phyloP scores from a whole-genome alignment of 345 rosid species.

The Brassica carinata region DNA sequence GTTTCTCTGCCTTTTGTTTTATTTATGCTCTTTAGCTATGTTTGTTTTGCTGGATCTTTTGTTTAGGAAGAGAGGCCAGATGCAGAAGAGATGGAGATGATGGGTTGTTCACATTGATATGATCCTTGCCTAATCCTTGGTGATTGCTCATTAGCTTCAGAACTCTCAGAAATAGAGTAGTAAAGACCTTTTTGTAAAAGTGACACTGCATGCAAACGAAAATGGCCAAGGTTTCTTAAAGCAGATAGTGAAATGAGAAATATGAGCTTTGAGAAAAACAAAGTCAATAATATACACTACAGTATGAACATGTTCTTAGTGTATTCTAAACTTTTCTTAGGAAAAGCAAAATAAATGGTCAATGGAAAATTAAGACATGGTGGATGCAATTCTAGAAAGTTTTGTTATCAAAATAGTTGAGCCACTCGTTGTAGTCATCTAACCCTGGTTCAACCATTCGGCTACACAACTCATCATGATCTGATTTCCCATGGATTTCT shows the following conservation, averaged over 20 bases:
- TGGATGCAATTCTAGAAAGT: constrained; percentile 1
- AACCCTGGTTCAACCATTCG: constrained; percentile 32
- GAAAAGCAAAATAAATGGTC: not conserved
- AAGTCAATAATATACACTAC: not conserved
- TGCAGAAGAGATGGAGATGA: constrained; percentile 41
- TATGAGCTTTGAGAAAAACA: not conserved
- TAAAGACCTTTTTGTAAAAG: constrained; percentile 22
- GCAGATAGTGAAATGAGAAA: not conserved
- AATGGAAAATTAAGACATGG: not conserved
- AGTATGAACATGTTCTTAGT: not conserved
- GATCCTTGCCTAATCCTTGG: constrained; percentile 60
- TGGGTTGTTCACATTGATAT: constrained; percentile 45
- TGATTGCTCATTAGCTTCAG: constrained; percentile 57
- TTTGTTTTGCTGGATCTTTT: not conserved
- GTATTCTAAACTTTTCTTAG: not conserved
- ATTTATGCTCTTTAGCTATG: not conserved
- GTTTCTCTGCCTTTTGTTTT: not conserved
- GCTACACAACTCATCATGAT: constrained; percentile 22
- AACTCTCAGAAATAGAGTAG: constrained; percentile 68
- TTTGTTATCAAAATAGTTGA: constrained; percentile 19
- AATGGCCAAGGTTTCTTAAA: constrained; percentile 3
- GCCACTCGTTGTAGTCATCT: constrained; percentile 38
- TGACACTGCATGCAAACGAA: constrained; percentile 4
- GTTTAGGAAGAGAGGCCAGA: constrained; percentile 29
- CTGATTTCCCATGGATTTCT: not conserved